Percentiles rank a stretch among this genome's conserved stretches.
Conservation (phyloP, 306 rosid genomes). For the Heteromeles arbutifolia region DNA sequence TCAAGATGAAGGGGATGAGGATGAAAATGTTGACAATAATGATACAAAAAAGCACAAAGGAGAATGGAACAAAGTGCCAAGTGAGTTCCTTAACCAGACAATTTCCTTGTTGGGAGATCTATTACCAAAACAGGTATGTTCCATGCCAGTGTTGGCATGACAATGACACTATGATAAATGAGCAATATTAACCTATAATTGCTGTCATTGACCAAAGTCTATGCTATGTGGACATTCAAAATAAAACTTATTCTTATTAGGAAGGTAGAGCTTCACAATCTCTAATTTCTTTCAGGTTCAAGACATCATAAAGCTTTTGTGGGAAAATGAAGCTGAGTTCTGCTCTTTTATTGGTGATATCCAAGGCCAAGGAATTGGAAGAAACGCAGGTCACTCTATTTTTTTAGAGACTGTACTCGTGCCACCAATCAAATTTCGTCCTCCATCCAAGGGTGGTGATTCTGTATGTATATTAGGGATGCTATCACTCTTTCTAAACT, state of each 20-base stretch:
- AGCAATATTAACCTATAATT: not conserved
- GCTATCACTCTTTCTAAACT: not conserved
- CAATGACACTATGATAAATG: not conserved
- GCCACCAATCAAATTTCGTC: constrained; percentile 89
- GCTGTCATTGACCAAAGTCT: not conserved
- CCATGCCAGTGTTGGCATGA: constrained; percentile 5
- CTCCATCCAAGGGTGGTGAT: constrained; percentile 79
- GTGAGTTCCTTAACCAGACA: constrained; percentile 30
- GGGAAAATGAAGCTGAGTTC: constrained; percentile 67
- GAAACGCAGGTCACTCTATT: constrained; percentile 57
- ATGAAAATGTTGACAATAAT: constrained; percentile 26
- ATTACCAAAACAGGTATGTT: constrained; percentile 67
- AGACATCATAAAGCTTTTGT: constrained; percentile 42
- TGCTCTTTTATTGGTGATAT: constrained; percentile 64
- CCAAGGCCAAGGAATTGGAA: constrained; percentile 59
- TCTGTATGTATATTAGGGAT: constrained; percentile 38
- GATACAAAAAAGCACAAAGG: constrained; percentile 19
- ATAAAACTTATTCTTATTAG: not conserved
- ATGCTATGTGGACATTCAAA: not conserved
- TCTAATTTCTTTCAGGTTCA: constrained; percentile 43
- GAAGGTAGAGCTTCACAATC: not conserved
- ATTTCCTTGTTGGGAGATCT: constrained; percentile 39
- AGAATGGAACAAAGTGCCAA: constrained; percentile 14
- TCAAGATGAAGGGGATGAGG: constrained; percentile 28
- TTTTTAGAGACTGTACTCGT: constrained; percentile 80